A percentile compares a stretch with the other conserved stretches of the same genome.
Evolutionary conservation across 2,329 filamentous ascomycete genomes (phyloP).

Genomic region (Epichloe scottii): DNA sequence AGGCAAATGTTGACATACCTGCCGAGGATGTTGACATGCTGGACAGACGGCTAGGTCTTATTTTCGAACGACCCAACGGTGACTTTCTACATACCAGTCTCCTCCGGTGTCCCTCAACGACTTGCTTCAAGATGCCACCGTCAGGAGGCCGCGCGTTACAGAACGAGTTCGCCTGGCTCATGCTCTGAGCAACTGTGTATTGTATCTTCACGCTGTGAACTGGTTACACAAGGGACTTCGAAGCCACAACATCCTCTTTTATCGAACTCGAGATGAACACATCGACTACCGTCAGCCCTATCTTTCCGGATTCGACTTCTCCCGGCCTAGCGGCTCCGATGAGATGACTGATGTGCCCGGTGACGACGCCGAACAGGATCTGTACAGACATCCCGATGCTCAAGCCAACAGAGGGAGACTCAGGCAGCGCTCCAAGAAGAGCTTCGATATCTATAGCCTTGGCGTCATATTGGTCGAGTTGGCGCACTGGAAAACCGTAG

Average conservation of each 20-base stretch:
- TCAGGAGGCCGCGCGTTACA: conserved; percentile 35
- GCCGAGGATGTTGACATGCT: conserved; percentile 28
- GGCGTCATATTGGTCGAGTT: conserved; percentile 41
- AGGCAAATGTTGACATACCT: conserved; percentile 20
- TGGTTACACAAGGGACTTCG: conserved; percentile 48
- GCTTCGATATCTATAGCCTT: conserved; percentile 39
- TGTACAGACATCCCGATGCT: conserved; percentile 36
- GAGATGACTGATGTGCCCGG: conserved; percentile 37
- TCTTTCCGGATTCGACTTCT: conserved; percentile 42
- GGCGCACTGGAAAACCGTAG: conserved; percentile 37
- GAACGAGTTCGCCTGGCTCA: conserved; percentile 38
- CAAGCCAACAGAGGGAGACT: conserved; percentile 23
- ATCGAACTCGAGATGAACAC: conserved; percentile 18
- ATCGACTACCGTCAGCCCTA: conserved; percentile 29
- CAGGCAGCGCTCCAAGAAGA: conserved; percentile 30
- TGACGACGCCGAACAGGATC: conserved; percentile 30
- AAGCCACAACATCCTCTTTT: conserved; percentile 41
- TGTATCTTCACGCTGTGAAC: conserved; percentile 42
- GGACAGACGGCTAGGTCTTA: conserved; percentile 35
- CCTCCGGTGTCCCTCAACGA: conserved; percentile 34
- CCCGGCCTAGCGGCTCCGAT: conserved; percentile 34
- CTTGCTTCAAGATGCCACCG: conserved; percentile 25
- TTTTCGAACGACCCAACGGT: conserved; percentile 36
- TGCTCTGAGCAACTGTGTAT: conserved; percentile 37
- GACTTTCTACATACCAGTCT: conserved; percentile 22